Base-by-base conservation (phyloP, 2,329 filamentous ascomycete species). In the Drechslerella coelobrocha region DNA sequence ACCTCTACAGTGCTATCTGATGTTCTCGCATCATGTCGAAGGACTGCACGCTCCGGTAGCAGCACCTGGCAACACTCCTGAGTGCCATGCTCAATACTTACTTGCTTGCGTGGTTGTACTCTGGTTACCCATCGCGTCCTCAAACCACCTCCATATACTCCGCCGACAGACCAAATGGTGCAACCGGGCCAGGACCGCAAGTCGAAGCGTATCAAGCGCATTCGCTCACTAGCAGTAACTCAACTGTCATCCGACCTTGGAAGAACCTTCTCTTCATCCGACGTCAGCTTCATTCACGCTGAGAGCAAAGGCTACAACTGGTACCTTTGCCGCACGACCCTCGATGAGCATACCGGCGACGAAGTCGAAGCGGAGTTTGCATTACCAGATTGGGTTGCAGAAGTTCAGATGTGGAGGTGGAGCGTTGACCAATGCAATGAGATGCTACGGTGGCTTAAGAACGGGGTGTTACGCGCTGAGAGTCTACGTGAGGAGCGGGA, bases 331-430 rank as follows among this genome's bases (percentile, higher is more conserved):
- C n/a, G 27, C 7, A 47, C 45, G 12, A 51, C 12, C 4, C n/a
- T 54, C 10, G 50, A 57, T n/a, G 5, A 19, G 4, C 23, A 47
- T 23, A 48, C 45, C 6, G 52, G 41, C 7, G 14, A 26, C 1
- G 17, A 41, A 9, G 10, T 43, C 4, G 39, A 24, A 10, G 53
- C 52, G 0, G 65, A 69, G 41, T 62, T 45, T 31, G 26, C 45
- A 2, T 9, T 69, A 8, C 65, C 65, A n/a, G 41, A 41, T 9
- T 69, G 59, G 57, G 50, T 48, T 5, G 17, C 52, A 6, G 45
- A 41, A n/a, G 48, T 27, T 4, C 52, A 57, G n/a, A 69, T 69
- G 34, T 55, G 48, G 31, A 51, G 21, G n/a, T 69, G 57, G 65
- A 57, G 34, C 3, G 48, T 56, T 2, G 51, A 59, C 21, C 39